These are phyloP conservation scores for Alnus rubra DNA, from an alignment of 306 rosid genomes.

Conservation along the genomic window DNA sequence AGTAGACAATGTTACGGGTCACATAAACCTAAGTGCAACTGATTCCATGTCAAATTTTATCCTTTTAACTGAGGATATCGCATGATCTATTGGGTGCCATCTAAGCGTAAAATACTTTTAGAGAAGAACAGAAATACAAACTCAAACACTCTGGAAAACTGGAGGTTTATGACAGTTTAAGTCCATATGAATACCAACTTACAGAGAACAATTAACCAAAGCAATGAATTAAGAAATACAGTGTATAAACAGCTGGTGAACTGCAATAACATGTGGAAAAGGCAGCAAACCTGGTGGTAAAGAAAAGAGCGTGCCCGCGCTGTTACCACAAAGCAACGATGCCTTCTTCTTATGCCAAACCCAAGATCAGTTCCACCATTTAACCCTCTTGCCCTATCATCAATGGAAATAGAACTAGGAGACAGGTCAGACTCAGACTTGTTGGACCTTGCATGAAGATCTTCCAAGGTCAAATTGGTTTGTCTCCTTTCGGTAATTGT, in stretches of 20 bases:
- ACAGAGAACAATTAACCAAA: neutral
- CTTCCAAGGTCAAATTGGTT: conserved; percentile 31
- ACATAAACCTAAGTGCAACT: no score
- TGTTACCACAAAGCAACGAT: conserved; percentile 72
- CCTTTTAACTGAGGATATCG: neutral
- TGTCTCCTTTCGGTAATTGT: conserved; percentile 55
- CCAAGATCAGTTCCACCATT: conserved; percentile 39
- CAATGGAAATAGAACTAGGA: conserved; percentile 28
- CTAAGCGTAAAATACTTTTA: no score
- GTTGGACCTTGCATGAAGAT: conserved; percentile 25
- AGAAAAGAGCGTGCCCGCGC: conserved; percentile 87
- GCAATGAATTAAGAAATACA: neutral
- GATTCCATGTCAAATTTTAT: no score
- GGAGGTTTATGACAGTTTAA: neutral
- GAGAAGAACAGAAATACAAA: neutral
- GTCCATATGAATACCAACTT: neutral
- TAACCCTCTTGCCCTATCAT: conserved; percentile 21
- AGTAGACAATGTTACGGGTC: neutral
- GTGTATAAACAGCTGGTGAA: conserved; percentile 12
- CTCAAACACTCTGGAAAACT: neutral
- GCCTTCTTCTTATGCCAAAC: conserved; percentile 73
- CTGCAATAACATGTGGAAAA: neutral
- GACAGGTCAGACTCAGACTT: conserved; percentile 32
- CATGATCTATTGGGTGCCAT: no score
- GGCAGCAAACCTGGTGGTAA: conserved; percentile 83